Evolutionary conservation across 768 basidiomycete species (phyloP), one percentile per base, ranked within the genome.

Genomic region (Tylopilus plumbeoviolaceoides): DNA sequence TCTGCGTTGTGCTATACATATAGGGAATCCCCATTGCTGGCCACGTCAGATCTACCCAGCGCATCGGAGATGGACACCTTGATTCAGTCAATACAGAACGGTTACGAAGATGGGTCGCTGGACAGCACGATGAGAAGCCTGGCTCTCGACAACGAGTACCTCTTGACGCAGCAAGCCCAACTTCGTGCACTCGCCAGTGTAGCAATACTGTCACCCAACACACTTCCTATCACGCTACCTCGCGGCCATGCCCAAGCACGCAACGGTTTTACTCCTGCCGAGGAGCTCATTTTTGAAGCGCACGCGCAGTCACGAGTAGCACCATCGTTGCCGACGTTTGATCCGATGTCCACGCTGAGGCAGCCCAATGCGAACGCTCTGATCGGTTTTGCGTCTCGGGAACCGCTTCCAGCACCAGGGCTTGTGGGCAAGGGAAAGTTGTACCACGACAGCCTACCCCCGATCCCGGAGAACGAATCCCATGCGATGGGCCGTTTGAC

Each of bases 211-310:
- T 46, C 67, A 0, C 42, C 55, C 14, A 45, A 57, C 14, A 35
- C 50, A 40, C 44, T 49, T n/a, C 47, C 59, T 25, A 42, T 42
- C 6, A 28, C 52, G 7, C 21, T 54, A 7, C 53, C 59, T 50
- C 67, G 67, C 14, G 57, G 59, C 8, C 68, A 71, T 41, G 44
- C 65, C 15, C 75, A 74, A 38, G 72, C 76, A 7, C 68, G 70
- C 28, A 74, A 78, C 1, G 86, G 86, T 2, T 89, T 82, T 57
- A 89, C 87, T 0, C 73, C 84, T 2, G 74, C 85, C 0, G 87
- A 89, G 63, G 81, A 85, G 65, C 78, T 80, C 55, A 81, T 88
- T 46, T 77, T 89, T 63, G 83, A 77, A 50, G 82, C 68, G 55
- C 83, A 67, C 72, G 76, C 67, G 31, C 58, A 56, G 54, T 59